Evolutionary conservation across 345 rosid genomes (phyloP).

Genomic region (Salix suchowensis): DNA sequence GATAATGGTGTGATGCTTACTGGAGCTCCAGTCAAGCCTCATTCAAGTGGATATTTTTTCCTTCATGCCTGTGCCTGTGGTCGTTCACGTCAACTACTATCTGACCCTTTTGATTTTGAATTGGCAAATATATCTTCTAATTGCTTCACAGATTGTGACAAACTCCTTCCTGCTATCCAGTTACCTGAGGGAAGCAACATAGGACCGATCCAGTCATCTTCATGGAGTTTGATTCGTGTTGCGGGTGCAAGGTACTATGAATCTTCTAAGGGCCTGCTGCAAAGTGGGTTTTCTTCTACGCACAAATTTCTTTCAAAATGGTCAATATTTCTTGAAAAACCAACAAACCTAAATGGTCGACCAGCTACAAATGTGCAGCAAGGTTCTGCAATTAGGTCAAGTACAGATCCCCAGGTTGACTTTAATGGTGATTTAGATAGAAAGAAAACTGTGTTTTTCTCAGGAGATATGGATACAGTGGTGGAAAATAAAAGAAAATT

Average conservation of each 20-base stretch:
- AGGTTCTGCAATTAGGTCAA: constrained; percentile 28
- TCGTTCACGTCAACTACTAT: constrained; percentile 52
- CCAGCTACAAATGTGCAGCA: constrained; percentile 18
- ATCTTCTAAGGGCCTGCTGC: constrained; percentile 67
- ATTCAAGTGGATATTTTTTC: constrained; percentile 74
- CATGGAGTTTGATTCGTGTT: constrained; percentile 72
- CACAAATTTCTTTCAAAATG: constrained; percentile 64
- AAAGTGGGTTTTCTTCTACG: constrained; percentile 63
- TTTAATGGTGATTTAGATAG: constrained; percentile 21
- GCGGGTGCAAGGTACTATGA: constrained; percentile 71
- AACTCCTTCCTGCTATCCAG: constrained; percentile 51
- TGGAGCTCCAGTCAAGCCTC: constrained; percentile 37
- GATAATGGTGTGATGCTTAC: constrained; percentile 22
- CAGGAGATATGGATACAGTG: constrained; percentile 21
- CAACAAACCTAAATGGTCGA: constrained; percentile 26
- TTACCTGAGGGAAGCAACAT: constrained; percentile 38
- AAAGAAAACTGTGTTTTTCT: constrained; percentile 29
- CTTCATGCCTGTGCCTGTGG: constrained; percentile 93
- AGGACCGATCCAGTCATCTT: constrained; percentile 55
- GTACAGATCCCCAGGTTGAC: constrained; percentile 22
- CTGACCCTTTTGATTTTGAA: constrained; percentile 73
- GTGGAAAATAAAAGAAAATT: constrained; percentile 38
- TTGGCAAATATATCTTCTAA: constrained; percentile 51
- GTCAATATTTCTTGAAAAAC: constrained; percentile 51
- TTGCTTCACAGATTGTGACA: constrained; percentile 68